phyloP scores from a whole-genome alignment of 768 basidiomycete genomes.

The Suillus alpinus region DNA sequence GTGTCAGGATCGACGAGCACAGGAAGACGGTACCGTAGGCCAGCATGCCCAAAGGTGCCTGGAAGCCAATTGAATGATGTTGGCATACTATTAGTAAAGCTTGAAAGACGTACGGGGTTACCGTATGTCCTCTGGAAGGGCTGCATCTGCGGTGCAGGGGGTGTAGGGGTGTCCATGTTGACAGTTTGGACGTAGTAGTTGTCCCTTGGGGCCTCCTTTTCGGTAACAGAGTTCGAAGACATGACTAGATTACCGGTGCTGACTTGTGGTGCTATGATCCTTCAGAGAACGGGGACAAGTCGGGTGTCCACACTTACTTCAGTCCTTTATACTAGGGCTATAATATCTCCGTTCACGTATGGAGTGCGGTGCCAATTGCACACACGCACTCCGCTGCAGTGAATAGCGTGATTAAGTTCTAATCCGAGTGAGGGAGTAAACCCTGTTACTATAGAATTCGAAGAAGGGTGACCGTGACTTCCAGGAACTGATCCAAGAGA shows the following conservation, averaged over 20 bases:
- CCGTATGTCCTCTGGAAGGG: constrained; percentile 26
- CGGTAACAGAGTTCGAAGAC: constrained; percentile 19
- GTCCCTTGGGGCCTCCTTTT: constrained; percentile 20
- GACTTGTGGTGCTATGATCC: constrained; percentile 3
- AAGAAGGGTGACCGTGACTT: background rate
- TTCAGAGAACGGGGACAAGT: constrained; percentile 2
- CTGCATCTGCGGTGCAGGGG: constrained; percentile 19
- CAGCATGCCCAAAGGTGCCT: constrained; percentile 29
- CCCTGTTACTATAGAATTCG: constrained; percentile 3
- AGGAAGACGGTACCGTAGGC: constrained; percentile 28
- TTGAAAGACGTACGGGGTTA: constrained; percentile 18
- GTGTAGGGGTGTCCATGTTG: constrained; percentile 13
- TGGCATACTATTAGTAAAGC: background rate
- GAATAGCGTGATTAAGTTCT: background rate
- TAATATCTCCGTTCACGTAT: background rate
- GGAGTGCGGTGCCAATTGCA: background rate
- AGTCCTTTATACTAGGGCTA: constrained; percentile 18
- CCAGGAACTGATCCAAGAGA: constrained; percentile 9
- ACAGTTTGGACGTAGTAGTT: constrained; percentile 28
- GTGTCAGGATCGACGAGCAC: constrained; percentile 27
- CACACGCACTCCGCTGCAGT: background rate
- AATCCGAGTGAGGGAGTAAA: constrained; percentile 2
- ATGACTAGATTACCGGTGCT: constrained; percentile 8
- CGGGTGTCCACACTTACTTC: background rate
- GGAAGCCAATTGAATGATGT: background rate